Conservation (phyloP, 1,284 basidiomycete species). For the Porodaedalea pini region DNA sequence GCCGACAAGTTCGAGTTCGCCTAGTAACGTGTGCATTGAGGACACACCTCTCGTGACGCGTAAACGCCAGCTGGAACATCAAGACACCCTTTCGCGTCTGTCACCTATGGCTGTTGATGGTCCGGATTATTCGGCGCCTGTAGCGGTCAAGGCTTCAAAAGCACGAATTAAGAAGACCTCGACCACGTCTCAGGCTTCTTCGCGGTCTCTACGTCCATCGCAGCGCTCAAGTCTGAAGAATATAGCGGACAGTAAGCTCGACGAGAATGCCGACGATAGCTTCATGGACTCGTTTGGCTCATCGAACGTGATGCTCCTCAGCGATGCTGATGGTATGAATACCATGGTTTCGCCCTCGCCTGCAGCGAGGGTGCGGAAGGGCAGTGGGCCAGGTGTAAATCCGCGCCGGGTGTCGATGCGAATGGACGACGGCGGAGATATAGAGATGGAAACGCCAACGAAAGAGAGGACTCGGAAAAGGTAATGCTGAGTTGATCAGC, state of each 20-base stretch:
- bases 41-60: conserved; percentile 8
- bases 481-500: no score
- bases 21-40: conserved; percentile 1
- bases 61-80: not conserved
- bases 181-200: not conserved
- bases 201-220: no score
- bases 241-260: not conserved
- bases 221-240: not conserved
- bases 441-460: conserved; percentile 13
- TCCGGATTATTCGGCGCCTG: not conserved
- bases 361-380: not conserved
- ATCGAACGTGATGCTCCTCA: conserved; percentile 10
- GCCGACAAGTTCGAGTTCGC: not conserved
- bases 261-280: conserved; percentile 19
- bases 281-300: conserved; percentile 16
- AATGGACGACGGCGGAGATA: conserved; percentile 1
- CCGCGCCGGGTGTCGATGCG: not conserved
- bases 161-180: not conserved
- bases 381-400: not conserved
- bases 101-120: not conserved
- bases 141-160: not conserved
- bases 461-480: conserved; percentile 1
- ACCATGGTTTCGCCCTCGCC: not conserved
- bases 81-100: conserved; percentile 1
- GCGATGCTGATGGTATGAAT: not conserved